Conservation (phyloP, 225 moss, liverwort and hornwort species). For the Ulota crispa region DNA sequence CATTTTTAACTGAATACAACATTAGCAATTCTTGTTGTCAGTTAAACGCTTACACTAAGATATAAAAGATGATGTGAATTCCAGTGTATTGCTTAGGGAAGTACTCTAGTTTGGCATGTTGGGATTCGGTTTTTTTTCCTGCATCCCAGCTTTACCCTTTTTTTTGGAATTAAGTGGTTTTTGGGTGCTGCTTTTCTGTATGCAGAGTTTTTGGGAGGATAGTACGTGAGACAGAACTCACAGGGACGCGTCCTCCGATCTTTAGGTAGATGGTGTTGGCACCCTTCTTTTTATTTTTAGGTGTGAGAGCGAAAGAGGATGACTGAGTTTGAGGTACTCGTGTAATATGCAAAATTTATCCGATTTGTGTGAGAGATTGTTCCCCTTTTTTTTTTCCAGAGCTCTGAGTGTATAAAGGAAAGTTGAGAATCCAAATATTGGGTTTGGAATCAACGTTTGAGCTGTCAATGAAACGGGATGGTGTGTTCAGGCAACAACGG, state of each 20-base stretch:
- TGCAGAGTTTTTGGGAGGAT: slow-evolving; percentile 1
- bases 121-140: neutral
- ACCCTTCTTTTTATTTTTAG: neutral
- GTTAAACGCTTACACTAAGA: neutral
- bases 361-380: slow-evolving; percentile 5
- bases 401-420: neutral
- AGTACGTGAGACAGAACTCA: neutral
- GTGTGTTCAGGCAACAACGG: neutral
- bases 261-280: slow-evolving; percentile 13
- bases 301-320: neutral
- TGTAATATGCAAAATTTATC: slow-evolving; percentile 1
- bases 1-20: too few relatives aligned
- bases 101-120: neutral
- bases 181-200: neutral
- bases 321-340: slow-evolving; percentile 11
- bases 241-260: slow-evolving; percentile 7
- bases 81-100: neutral
- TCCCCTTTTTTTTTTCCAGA: neutral
- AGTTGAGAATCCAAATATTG: neutral
- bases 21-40: too few relatives aligned
- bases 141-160: neutral
- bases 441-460: neutral
- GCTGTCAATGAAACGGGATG: neutral
- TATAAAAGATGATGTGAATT: neutral
- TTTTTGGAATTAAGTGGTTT: neutral